phyloP scores from a whole-genome alignment of 345 rosid species.

The Gossypium longicalyx region DNA sequence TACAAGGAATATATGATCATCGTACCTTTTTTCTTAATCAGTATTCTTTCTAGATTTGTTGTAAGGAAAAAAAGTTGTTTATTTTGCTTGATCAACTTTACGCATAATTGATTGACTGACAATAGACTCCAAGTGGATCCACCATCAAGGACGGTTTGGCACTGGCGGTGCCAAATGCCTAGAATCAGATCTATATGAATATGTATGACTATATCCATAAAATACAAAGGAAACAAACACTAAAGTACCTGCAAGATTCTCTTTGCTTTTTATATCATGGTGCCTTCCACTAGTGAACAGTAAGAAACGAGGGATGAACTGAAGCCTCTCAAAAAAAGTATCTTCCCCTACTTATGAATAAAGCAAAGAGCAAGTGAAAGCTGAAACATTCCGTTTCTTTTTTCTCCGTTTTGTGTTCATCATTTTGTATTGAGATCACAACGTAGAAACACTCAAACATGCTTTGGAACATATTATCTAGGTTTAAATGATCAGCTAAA shows the following conservation, averaged over 20 bases:
- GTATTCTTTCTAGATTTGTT: not conserved
- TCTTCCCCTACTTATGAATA: conserved; percentile 1
- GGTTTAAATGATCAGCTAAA: not conserved
- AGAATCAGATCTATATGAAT: not conserved
- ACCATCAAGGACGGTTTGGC: not conserved
- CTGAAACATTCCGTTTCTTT: not conserved
- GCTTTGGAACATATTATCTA: not conserved
- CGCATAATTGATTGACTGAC: not conserved
- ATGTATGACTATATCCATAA: not conserved
- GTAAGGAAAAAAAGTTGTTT: not conserved
- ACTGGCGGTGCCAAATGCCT: not conserved
- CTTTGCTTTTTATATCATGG: conserved; percentile 10
- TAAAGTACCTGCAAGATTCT: not conserved
- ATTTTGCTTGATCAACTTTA: not conserved
- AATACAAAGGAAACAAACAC: not conserved
- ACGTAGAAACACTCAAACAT: not conserved
- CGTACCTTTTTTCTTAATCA: not conserved
- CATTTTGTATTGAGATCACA: not conserved
- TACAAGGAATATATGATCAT: not conserved
- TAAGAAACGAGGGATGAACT: not conserved
- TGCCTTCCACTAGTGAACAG: conserved; percentile 1
- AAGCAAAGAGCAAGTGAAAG: not conserved
- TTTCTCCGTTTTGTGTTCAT: not conserved
- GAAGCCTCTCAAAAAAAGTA: not conserved
- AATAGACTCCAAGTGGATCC: not conserved